Percentiles rank a stretch among this genome's conserved stretches.
phyloP scores from a whole-genome alignment of 2,329 filamentous ascomycete genomes.

The Curvularia verruculosa region DNA sequence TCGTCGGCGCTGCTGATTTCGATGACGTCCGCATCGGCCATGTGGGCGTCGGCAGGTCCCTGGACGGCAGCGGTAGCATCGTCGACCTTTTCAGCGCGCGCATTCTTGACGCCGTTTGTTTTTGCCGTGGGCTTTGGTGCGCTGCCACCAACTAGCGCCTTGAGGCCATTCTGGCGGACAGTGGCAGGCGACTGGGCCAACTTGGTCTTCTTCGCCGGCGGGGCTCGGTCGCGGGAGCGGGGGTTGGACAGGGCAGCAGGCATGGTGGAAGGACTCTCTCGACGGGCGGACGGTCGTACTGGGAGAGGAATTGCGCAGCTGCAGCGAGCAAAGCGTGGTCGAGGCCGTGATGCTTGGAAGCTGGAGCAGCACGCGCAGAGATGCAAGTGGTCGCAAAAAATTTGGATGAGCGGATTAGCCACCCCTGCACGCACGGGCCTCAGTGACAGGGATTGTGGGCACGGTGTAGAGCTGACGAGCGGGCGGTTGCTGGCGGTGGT shows the following conservation, averaged over 20 bases:
- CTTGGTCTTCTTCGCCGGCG: constrained; percentile 48
- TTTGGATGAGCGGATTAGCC: constrained; percentile 21
- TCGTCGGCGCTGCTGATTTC: constrained; percentile 58
- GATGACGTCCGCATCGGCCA: constrained; percentile 50
- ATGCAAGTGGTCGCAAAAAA: constrained; percentile 27
- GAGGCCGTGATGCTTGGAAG: constrained; percentile 24
- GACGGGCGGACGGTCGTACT: background rate
- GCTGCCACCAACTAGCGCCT: constrained; percentile 39
- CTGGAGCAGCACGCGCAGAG: constrained; percentile 28
- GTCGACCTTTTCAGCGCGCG: constrained; percentile 60
- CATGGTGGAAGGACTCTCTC: constrained; percentile 28
- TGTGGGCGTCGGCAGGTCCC: constrained; percentile 52
- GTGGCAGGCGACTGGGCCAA: constrained; percentile 37
- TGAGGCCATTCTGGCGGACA: constrained; percentile 38
- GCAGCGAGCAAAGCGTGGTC: constrained; percentile 1
- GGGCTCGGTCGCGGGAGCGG: constrained; percentile 36
- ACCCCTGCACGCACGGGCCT: constrained; percentile 18
- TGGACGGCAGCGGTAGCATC: constrained; percentile 63
- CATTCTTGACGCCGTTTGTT: constrained; percentile 60
- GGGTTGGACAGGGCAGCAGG: constrained; percentile 40
- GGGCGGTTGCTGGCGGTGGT: constrained; percentile 3
- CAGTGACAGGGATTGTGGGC: constrained; percentile 16
- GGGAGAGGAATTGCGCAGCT: background rate
- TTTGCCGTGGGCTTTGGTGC: constrained; percentile 53
- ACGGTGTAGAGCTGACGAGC: constrained; percentile 9